These are phyloP conservation scores for Neurospora sp. DNA, from an alignment of 495 filamentous ascomycete genomes.

Conservation along the genomic window DNA sequence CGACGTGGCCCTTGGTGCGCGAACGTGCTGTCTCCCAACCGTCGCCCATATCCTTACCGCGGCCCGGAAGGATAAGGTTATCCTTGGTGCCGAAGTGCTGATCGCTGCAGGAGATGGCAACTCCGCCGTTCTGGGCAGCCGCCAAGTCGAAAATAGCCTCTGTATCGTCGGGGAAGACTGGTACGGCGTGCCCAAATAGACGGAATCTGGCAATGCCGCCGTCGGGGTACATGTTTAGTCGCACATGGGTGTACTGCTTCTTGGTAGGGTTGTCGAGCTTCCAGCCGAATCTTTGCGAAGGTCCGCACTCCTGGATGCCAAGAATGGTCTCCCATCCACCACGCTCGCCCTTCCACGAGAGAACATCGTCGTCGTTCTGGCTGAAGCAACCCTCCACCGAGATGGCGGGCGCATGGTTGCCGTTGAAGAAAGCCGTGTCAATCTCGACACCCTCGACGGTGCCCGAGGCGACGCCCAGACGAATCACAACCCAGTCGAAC, in stretches of 20 bases:
- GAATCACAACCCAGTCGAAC: conserved; percentile 78
- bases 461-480: conserved; percentile 69
- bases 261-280: conserved; percentile 46
- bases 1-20: conserved; percentile 63
- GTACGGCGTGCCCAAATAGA: conserved; percentile 68
- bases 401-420: conserved; percentile 79
- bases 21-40: conserved; percentile 90
- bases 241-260: conserved; percentile 74
- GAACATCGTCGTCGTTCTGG: conserved; percentile 49
- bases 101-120: conserved; percentile 68
- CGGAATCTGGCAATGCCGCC: conserved; percentile 86
- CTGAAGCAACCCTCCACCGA: conserved; percentile 70
- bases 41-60: conserved; percentile 87
- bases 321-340: conserved; percentile 68
- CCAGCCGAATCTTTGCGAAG: conserved; percentile 71
- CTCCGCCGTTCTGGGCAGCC: conserved; percentile 69
- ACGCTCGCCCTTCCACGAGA: conserved; percentile 43
- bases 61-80: conserved; percentile 75
- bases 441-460: conserved; percentile 71
- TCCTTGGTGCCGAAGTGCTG: conserved; percentile 79
- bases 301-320: conserved; percentile 58
- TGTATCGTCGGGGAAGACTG: conserved; percentile 53
- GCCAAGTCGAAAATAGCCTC: conserved; percentile 70
- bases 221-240: conserved; percentile 85
- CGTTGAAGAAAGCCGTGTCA: conserved; percentile 78